Percentiles rank a stretch among this genome's conserved stretches.
Evolutionary conservation across 352 stramenopile species (phyloP).

Genomic region (Thraustochytrium sp.): DNA sequence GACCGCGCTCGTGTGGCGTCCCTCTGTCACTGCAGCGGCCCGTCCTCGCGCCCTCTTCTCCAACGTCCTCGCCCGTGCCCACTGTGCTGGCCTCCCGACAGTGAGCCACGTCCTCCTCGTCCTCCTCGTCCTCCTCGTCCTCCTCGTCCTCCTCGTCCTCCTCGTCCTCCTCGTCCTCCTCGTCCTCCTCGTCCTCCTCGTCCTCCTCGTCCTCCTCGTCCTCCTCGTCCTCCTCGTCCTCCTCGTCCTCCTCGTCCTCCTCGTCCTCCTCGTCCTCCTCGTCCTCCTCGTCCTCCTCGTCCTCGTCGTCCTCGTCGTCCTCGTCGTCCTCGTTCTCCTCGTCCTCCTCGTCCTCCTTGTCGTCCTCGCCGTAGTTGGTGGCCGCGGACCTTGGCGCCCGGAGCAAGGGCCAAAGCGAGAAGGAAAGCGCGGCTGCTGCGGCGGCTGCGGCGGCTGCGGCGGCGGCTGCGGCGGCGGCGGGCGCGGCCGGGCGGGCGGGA

Average conservation of each 20-base stretch:
- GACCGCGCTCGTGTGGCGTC: too few relatives aligned
- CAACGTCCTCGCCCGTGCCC: background rate
- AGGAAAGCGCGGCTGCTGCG: too few relatives aligned
- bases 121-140: background rate
- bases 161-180: background rate
- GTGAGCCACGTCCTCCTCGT: background rate
- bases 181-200: background rate
- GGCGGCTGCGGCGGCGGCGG: too few relatives aligned
- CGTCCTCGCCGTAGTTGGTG: conserved; percentile 19
- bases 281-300: conserved; percentile 14
- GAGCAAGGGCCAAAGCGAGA: too few relatives aligned
- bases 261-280: background rate
- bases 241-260: background rate
- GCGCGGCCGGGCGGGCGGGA: too few relatives aligned
- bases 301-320: conserved; percentile 23
- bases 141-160: background rate
- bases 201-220: background rate
- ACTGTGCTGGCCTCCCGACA: background rate
- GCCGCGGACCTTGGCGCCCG: too few relatives aligned
- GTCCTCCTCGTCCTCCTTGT: conserved; percentile 34
- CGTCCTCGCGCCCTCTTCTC: background rate
- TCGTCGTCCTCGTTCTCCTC: conserved; percentile 18
- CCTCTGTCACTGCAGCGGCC: too few relatives aligned
- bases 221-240: background rate
- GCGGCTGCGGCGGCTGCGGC: too few relatives aligned